Evolutionary conservation across 352 stramenopile species (phyloP).

Genomic region (Phytophthora pini): DNA sequence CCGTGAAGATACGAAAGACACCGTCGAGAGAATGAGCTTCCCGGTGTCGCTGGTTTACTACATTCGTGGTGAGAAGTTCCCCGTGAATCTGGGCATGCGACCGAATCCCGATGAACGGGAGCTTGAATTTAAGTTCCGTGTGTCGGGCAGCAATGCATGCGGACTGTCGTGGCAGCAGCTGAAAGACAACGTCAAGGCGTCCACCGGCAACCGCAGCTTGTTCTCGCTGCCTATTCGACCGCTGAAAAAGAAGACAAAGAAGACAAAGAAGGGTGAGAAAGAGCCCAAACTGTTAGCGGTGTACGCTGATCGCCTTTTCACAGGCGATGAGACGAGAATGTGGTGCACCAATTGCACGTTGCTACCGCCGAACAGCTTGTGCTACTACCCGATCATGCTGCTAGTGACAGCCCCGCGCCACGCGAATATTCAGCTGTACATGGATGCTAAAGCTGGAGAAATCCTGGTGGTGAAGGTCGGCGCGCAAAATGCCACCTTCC

Average conservation of each 20-base stretch:
- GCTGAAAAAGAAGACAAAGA: conserved; percentile 3
- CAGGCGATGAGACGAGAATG: conserved; percentile 80
- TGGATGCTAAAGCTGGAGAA: conserved; percentile 51
- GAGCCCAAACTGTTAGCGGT: conserved; percentile 57
- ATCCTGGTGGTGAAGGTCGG: conserved; percentile 76
- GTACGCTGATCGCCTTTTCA: conserved; percentile 77
- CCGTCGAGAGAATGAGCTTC: conserved; percentile 65
- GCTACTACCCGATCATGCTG: conserved; percentile 72
- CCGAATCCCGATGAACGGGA: conserved; percentile 36
- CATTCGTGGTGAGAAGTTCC: conserved; percentile 75
- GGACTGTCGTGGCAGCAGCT: conserved; percentile 63
- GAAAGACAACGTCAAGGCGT: conserved; percentile 69
- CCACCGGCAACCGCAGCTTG: conserved; percentile 62
- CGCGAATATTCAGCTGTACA: conserved; percentile 74
- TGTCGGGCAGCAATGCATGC: conserved; percentile 52
- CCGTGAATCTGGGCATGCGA: conserved; percentile 65
- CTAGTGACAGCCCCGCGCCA: conserved; percentile 46
- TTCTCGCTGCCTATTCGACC: conserved; percentile 72
- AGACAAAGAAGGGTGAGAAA: conserved; percentile 30
- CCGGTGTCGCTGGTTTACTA: conserved; percentile 81
- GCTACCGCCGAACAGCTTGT: conserved; percentile 57
- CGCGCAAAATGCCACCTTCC: conserved; percentile 55
- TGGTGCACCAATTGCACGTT: conserved; percentile 84
- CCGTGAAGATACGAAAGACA: conserved; percentile 27
- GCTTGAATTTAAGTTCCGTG: conserved; percentile 53